Evolutionary conservation across 768 basidiomycete species (phyloP).

Genomic region (Rhizopogon roseolus): DNA sequence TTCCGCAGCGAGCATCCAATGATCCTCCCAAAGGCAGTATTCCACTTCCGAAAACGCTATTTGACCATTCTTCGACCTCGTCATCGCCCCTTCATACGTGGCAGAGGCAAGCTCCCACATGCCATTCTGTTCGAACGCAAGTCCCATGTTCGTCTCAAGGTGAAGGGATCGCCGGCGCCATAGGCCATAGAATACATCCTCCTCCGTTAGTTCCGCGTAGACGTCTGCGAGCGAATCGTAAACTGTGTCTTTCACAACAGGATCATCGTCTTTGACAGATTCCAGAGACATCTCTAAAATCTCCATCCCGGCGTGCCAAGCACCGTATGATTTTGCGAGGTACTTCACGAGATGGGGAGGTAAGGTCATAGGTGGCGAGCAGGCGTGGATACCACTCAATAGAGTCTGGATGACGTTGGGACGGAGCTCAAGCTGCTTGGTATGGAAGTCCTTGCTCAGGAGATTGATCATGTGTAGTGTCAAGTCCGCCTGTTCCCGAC

Average conservation of each 20-base stretch:
- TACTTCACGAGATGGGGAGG: slow-evolving; percentile 96
- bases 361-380: slow-evolving; percentile 79
- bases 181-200: slow-evolving; percentile 94
- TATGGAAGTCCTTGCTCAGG: slow-evolving; percentile 90
- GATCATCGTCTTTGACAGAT: slow-evolving; percentile 74
- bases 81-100: slow-evolving; percentile 88
- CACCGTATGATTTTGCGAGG: slow-evolving; percentile 90
- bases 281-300: slow-evolving; percentile 81
- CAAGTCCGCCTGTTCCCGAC: slow-evolving; percentile 84
- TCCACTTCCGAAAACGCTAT: slow-evolving; percentile 93
- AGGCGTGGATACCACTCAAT: slow-evolving; percentile 79
- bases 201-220: slow-evolving; percentile 93
- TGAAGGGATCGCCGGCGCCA: slow-evolving; percentile 92
- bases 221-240: slow-evolving; percentile 91
- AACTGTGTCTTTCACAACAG: slow-evolving; percentile 73
- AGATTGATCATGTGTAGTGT: slow-evolving; percentile 87
- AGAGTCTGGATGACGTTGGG: slow-evolving; percentile 93
- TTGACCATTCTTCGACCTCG: slow-evolving; percentile 70
- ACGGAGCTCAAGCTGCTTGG: slow-evolving; percentile 80
- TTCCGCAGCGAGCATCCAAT: slow-evolving; percentile 94
- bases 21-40: slow-evolving; percentile 98
- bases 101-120: slow-evolving; percentile 93
- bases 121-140: slow-evolving; percentile 93
- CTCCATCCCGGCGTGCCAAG: slow-evolving; percentile 92
- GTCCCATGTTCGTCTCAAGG: slow-evolving; percentile 80